Base-by-base conservation (phyloP, 495 filamentous ascomycete species). In the Penicillium paradoxum region DNA sequence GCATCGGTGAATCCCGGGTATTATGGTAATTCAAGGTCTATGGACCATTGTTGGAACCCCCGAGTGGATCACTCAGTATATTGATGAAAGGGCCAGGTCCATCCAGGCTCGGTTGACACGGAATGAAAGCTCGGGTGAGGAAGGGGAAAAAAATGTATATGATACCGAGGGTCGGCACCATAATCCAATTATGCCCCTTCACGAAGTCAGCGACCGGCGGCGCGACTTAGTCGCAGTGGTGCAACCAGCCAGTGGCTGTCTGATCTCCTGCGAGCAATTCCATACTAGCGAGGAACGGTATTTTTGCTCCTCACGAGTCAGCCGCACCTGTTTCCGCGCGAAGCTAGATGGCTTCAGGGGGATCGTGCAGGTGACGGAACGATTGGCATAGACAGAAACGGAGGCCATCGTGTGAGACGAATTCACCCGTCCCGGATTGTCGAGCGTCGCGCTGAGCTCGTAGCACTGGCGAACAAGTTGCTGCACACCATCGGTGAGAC, bases 401-500 rank as follows among this genome's bases (percentile, higher is more conserved):
- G 60, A 47, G 2, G 45, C 7, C 45, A 60, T 69, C 45, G 59
- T 41, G 19, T 57, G 54, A 19, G 64, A 62, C 8, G 62, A 48
- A 19, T 59, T 62, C 39, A 38, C 60, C 38, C 53, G 61, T 54
- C 42, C 54, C 27, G 54, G 49, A 56, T 53, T 70, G 54, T 57
- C 67, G 46, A 66, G 48, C 9, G 56, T 70, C 42, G 54, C 49
- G 27, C 63, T 66, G 11, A 83, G 67, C 51, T 78, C 78, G 24
- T 74, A 56, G 58, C 79, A 83, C 56, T 83, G 78, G 33, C 70
- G 60, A 4, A 81, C 73, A 30, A 85, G 71, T 37, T 80, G 68
- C 58, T 81, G 73, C 37, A 85, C 75, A 6, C 77, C 75, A 1
- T 74, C 70, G 14, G 73, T 74, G 46, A 83, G 63, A 38, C 68